Conservation (phyloP, 495 filamentous ascomycete species). For the Penicillium fimorum region DNA sequence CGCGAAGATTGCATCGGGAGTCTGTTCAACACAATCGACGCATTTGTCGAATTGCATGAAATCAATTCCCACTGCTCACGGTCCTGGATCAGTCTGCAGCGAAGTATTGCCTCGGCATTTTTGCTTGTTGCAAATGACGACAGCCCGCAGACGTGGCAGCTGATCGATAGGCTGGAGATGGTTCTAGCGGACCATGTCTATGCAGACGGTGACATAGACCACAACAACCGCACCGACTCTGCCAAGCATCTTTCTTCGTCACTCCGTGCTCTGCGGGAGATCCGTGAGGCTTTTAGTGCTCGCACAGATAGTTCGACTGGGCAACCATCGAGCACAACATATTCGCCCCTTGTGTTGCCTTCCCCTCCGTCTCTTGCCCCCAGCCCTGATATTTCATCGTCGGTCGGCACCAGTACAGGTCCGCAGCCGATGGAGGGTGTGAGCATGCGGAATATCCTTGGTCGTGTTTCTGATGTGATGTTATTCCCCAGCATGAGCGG, state of each 20-base stretch:
- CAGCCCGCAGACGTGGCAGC: slow-evolving; percentile 35
- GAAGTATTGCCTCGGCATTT: slow-evolving; percentile 48
- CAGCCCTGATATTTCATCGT: slow-evolving; percentile 12
- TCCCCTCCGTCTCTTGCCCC: slow-evolving; percentile 29
- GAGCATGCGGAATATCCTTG: slow-evolving; percentile 32
- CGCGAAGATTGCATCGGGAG: slow-evolving; percentile 46
- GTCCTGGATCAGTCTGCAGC: slow-evolving; percentile 49
- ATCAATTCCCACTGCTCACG: slow-evolving; percentile 43
- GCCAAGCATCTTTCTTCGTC: slow-evolving; percentile 42
- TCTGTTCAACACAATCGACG: slow-evolving; percentile 42
- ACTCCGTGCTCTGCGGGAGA: slow-evolving; percentile 40
- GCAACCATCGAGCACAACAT: slow-evolving; percentile 4
- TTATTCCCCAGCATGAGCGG: slow-evolving; percentile 41
- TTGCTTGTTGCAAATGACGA: slow-evolving; percentile 45
- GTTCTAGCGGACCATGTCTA: slow-evolving; percentile 45
- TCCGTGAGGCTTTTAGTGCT: slow-evolving; percentile 37
- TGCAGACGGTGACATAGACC: slow-evolving; percentile 31
- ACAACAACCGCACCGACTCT: slow-evolving; percentile 38
- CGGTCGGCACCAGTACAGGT: not conserved
- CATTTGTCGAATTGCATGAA: slow-evolving; percentile 47
- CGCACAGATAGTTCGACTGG: slow-evolving; percentile 10
- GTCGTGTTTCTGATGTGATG: slow-evolving; percentile 44
- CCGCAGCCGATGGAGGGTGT: slow-evolving; percentile 18
- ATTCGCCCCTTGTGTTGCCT: slow-evolving; percentile 25
- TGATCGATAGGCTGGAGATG: slow-evolving; percentile 40